A percentile compares a stretch with the other conserved stretches of the same genome.
phyloP scores from a whole-genome alignment of 495 filamentous ascomycete species.

The Podospora comata region DNA sequence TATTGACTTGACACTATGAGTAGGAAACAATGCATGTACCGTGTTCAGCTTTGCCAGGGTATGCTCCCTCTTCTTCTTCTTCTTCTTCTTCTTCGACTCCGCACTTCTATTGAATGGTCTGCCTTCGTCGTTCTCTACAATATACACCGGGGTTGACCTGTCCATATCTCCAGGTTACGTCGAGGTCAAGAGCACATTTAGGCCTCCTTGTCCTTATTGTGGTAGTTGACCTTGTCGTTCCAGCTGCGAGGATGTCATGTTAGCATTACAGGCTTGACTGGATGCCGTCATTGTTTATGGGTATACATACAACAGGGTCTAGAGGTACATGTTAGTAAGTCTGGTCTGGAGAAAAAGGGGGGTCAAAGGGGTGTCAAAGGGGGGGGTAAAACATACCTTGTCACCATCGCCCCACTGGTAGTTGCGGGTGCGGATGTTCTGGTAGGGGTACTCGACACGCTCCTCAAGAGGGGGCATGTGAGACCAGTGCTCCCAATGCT shows the following conservation, averaged over 20 bases:
- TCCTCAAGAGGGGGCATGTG: conserved; percentile 87
- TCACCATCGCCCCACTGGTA: conserved; percentile 90
- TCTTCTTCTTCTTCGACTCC: neutral
- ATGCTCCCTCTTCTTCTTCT: neutral
- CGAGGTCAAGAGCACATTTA: conserved; percentile 34
- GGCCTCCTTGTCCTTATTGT: conserved; percentile 79
- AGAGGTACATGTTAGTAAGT: neutral
- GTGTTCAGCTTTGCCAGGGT: conserved; percentile 7
- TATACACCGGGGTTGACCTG: neutral
- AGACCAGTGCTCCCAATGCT: conserved; percentile 93
- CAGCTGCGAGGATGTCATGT: conserved; percentile 59
- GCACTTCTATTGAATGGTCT: neutral
- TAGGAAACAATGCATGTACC: conserved; percentile 28
- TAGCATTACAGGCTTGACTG: conserved; percentile 4
- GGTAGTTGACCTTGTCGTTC: conserved; percentile 92
- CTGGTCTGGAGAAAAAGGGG: neutral
- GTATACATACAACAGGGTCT: conserved; percentile 45
- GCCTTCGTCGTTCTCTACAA: neutral
- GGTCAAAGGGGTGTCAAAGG: too few species aligned
- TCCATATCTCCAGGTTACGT: neutral
- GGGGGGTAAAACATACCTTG: conserved; percentile 67
- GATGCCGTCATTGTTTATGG: conserved; percentile 4
- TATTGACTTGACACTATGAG: conserved; percentile 17
- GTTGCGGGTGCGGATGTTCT: conserved; percentile 90
- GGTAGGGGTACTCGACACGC: conserved; percentile 83